Evolutionary conservation across 2,329 filamentous ascomycete species (phyloP).

Genomic region (Colletotrichum cordylinicola): DNA sequence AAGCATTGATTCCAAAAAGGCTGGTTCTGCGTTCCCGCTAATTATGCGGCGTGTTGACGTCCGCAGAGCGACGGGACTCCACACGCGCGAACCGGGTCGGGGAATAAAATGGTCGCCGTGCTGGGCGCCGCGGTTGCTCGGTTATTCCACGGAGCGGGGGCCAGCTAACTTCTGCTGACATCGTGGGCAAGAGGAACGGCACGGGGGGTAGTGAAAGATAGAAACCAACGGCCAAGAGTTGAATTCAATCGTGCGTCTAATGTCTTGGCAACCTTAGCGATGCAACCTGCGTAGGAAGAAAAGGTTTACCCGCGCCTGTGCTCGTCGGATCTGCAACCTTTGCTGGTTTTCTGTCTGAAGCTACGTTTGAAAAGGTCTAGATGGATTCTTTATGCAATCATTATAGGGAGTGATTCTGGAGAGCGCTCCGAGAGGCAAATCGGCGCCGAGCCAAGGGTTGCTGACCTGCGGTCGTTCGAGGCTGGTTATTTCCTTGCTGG

Average conservation of each 20-base stretch:
- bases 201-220: too few species aligned
- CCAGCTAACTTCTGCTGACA: neutral
- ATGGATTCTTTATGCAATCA: neutral
- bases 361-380: accelerated
- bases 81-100: neutral
- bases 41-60: neutral
- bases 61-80: neutral
- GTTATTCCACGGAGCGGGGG: neutral
- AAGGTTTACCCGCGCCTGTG: neutral
- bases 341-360: neutral
- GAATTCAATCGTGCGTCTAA: accelerated
- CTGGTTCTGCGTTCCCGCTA: neutral
- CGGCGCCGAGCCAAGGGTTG: neutral
- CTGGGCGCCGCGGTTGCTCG: neutral
- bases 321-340: neutral
- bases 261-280: neutral
- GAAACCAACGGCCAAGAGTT: neutral
- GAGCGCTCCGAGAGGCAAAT: neutral
- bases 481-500: neutral
- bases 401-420: neutral
- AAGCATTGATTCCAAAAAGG: neutral
- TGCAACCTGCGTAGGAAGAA: neutral
- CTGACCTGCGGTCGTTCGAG: neutral
- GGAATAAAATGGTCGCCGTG: neutral
- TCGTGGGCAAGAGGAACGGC: too few species aligned